Conservation (phyloP, 352 stramenopile genomes). For the Phytophthora fragariaefolia region DNA sequence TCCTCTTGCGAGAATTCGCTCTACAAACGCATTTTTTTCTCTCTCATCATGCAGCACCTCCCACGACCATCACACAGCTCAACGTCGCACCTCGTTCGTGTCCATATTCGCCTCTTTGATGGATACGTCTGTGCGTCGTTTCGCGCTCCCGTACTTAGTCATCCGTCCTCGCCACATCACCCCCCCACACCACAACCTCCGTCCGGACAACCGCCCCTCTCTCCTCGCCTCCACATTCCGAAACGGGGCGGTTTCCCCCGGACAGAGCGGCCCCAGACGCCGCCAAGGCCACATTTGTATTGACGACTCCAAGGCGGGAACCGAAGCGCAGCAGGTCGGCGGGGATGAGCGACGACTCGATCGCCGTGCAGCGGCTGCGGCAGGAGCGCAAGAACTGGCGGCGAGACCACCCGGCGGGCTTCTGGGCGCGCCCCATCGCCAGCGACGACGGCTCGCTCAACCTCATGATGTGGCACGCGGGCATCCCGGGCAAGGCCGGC, state of each 20-base stretch:
- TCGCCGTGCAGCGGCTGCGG: constrained; percentile 89
- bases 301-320: constrained; percentile 18
- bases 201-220: constrained; percentile 22
- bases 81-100: constrained; percentile 47
- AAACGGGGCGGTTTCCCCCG: background rate
- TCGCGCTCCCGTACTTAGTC: constrained; percentile 13
- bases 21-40: too few species aligned
- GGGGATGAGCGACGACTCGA: constrained; percentile 86
- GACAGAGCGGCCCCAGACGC: too few species aligned
- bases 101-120: constrained; percentile 42
- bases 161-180: background rate
- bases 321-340: background rate
- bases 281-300: constrained; percentile 16
- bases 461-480: constrained; percentile 97
- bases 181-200: background rate
- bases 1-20: constrained; percentile 84
- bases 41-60: too few species aligned
- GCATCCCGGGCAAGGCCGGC: constrained; percentile 94
- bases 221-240: background rate
- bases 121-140: constrained; percentile 32
- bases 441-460: constrained; percentile 96
- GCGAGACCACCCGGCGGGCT: constrained; percentile 95
- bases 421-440: constrained; percentile 95
- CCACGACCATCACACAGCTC: background rate
- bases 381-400: constrained; percentile 96